phyloP scores from a whole-genome alignment of 2,329 filamentous ascomycete species.

The Ascochyta fabae region DNA sequence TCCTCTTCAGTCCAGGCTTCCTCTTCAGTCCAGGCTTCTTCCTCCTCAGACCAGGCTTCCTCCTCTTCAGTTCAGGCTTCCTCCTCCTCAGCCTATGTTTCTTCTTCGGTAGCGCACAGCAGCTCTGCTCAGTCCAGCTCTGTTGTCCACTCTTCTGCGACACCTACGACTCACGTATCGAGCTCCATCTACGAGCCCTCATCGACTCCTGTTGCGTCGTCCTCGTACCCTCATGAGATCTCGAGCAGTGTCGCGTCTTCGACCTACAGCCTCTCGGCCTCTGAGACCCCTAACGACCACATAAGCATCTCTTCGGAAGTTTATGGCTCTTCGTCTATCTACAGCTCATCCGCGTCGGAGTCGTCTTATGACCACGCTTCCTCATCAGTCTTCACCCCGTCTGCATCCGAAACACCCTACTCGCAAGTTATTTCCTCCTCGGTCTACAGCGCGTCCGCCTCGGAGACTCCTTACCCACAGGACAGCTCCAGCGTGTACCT shows the following conservation, averaged over 20 bases:
- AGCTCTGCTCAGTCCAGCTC: conserved; percentile 5
- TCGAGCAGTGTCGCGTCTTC: conserved; percentile 8
- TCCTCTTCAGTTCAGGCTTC: not conserved
- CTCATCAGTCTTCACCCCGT: not conserved
- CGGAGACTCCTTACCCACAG: conserved; percentile 1
- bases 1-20: not conserved
- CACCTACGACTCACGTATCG: not conserved
- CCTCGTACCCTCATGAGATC: not conserved
- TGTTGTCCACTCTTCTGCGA: conserved; percentile 1
- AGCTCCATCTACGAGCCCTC: conserved; percentile 11
- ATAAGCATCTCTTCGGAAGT: no score
- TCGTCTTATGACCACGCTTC: not conserved
- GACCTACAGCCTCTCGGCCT: not conserved
- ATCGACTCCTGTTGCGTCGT: not conserved
- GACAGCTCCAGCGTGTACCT: conserved; percentile 1
- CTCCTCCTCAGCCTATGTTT: not conserved
- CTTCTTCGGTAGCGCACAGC: not conserved
- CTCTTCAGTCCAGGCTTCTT: not conserved
- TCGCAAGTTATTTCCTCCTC: conserved; percentile 2
- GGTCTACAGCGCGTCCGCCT: not conserved
- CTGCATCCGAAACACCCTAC: not conserved
- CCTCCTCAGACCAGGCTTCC: not conserved
- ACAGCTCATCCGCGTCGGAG: not conserved
- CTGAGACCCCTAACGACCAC: not conserved
- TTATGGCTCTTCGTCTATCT: not conserved